Conservation (phyloP, 2,329 filamentous ascomycete species). For the Verticillium tricorpus region DNA sequence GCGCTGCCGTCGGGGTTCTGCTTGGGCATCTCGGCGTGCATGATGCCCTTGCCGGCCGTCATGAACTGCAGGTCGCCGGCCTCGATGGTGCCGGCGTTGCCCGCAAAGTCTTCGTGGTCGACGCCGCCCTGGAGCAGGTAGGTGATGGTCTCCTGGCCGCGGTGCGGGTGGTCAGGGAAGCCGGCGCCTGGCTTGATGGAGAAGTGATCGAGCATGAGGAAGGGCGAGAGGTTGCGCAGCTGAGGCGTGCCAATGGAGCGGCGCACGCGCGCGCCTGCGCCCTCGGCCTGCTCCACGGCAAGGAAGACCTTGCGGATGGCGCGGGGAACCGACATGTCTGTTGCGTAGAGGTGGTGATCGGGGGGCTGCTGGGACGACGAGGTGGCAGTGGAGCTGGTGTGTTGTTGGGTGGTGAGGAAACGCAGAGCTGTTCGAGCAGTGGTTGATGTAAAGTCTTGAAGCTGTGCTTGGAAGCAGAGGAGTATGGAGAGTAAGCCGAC, state of each 20-base stretch:
- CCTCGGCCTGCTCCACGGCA: conserved; percentile 81
- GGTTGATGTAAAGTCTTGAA: conserved; percentile 14
- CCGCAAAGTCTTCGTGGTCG: conserved; percentile 90
- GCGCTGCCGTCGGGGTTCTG: conserved; percentile 69
- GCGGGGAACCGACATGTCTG: conserved; percentile 64
- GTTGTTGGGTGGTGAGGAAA: conserved; percentile 1
- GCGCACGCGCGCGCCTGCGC: conserved; percentile 80
- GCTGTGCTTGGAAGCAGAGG: conserved; percentile 17
- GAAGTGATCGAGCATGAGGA: conserved; percentile 97
- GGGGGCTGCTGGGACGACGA: conserved; percentile 5
- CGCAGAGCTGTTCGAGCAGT: conserved; percentile 8
- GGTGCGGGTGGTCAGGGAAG: conserved; percentile 82
- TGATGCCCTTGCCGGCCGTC: conserved; percentile 87
- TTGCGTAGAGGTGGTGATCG: conserved; percentile 22
- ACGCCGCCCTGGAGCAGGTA: conserved; percentile 83
- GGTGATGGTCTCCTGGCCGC: conserved; percentile 84
- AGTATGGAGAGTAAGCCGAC: conserved; percentile 23
- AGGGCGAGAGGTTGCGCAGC: conserved; percentile 83
- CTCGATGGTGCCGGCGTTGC: conserved; percentile 77
- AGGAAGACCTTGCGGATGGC: conserved; percentile 79
- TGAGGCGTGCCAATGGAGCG: conserved; percentile 81
- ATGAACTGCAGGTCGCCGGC: conserved; percentile 96
- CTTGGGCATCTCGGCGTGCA: conserved; percentile 93
- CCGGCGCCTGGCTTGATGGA: conserved; percentile 73
- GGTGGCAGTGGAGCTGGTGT: conserved; percentile 10